Percentiles rank a stretch among this genome's conserved stretches.
Evolutionary conservation across 1,139 yeast species (phyloP).

Genomic region (Candida labiduridarum): DNA sequence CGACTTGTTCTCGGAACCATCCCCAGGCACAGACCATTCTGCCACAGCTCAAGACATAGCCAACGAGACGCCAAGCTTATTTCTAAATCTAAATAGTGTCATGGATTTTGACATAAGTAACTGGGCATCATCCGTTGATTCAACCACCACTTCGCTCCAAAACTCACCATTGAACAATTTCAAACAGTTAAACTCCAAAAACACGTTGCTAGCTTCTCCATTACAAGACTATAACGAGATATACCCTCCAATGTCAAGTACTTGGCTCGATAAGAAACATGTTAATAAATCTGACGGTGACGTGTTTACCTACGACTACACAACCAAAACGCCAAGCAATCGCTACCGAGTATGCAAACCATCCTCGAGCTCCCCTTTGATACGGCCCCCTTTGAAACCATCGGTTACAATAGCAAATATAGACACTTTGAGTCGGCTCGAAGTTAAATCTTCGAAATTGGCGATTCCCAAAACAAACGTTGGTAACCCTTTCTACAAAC

Average conservation of each 20-base stretch:
- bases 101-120: not conserved
- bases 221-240: slow-evolving; percentile 2
- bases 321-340: slow-evolving; percentile 9
- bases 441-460: slow-evolving; percentile 8
- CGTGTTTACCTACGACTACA: slow-evolving; percentile 14
- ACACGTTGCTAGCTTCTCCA: slow-evolving; percentile 3
- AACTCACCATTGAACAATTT: not conserved
- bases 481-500: slow-evolving; percentile 19
- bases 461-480: slow-evolving; percentile 10
- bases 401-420: slow-evolving; percentile 30
- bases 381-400: slow-evolving; percentile 24
- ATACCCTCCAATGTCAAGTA: not conserved
- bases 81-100: not conserved
- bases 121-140: not conserved
- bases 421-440: slow-evolving; percentile 12
- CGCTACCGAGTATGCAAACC: slow-evolving; percentile 12
- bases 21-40: not conserved
- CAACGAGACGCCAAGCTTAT: slow-evolving; percentile 6
- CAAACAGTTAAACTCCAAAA: slow-evolving; percentile 1
- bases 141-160: not conserved
- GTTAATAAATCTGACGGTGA: slow-evolving; percentile 8
- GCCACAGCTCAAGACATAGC: not conserved
- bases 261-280: not conserved
- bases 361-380: slow-evolving; percentile 10
- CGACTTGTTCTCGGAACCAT: not conserved